These are phyloP conservation scores for Calonectria crousiana DNA, from an alignment of 2,329 filamentous ascomycete genomes.

Conservation along the genomic window DNA sequence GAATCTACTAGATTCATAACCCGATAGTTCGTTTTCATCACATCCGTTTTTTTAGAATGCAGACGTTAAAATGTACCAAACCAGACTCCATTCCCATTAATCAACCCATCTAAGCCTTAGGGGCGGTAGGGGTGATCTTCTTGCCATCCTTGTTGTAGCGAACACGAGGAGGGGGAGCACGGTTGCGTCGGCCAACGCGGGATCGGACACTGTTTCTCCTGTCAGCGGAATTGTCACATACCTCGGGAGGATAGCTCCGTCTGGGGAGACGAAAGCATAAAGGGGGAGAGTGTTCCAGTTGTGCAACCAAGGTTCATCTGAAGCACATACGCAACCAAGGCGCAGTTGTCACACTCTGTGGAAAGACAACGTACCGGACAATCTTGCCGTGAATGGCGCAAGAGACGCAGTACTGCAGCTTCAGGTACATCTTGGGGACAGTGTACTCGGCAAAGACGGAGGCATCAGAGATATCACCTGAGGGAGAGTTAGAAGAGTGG, in stretches of 20 bases:
- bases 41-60: conserved; percentile 52
- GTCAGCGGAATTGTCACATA: conserved; percentile 57
- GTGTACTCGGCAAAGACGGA: conserved; percentile 99
- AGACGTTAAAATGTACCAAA: conserved; percentile 49
- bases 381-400: conserved; percentile 99
- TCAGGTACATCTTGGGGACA: conserved; percentile 99
- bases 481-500: conserved; percentile 35
- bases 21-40: conserved; percentile 49
- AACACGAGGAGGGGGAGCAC: conserved; percentile 95
- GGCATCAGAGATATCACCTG: conserved; percentile 99
- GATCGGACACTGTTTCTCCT: conserved; percentile 85
- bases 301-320: conserved; percentile 73
- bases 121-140: conserved; percentile 89
- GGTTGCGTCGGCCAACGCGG: conserved; percentile 96
- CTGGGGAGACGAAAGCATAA: conserved; percentile 16
- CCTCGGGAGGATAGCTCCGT: conserved; percentile 26
- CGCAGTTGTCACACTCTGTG: conserved; percentile 70
- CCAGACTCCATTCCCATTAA: conserved; percentile 53
- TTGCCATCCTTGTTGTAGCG: conserved; percentile 99
- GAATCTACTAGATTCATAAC: conserved; percentile 47
- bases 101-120: conserved; percentile 53
- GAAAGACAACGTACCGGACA: conserved; percentile 89
- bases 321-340: conserved; percentile 60
- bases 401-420: conserved; percentile 99
- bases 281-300: conserved; percentile 49